phyloP scores from a whole-genome alignment of 352 stramenopile species.

The Phytophthora uliginosa region DNA sequence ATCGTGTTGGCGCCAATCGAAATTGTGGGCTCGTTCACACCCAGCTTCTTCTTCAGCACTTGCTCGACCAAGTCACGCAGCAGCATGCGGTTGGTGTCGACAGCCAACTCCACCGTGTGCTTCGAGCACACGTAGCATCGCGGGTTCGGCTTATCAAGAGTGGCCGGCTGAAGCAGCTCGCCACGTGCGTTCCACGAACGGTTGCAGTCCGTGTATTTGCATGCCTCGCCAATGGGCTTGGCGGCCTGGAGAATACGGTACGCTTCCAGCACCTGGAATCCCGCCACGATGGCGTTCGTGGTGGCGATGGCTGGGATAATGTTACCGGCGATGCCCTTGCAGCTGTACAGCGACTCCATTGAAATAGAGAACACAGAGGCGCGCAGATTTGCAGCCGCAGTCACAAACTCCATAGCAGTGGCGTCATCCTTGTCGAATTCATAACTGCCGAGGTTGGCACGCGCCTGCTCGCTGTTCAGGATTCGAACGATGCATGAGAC shows the following conservation, averaged over 20 bases:
- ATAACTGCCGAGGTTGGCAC: constrained; percentile 77
- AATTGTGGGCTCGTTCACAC: constrained; percentile 91
- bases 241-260: constrained; percentile 84
- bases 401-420: constrained; percentile 98
- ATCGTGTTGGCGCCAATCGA: constrained; percentile 90
- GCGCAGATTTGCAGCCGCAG: constrained; percentile 97
- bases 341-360: constrained; percentile 89
- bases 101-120: constrained; percentile 90
- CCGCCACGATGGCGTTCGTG: constrained; percentile 99
- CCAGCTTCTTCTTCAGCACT: constrained; percentile 90
- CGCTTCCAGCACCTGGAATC: constrained; percentile 91
- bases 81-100: constrained; percentile 92
- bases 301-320: constrained; percentile 99
- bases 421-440: constrained; percentile 99
- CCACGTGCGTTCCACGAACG: constrained; percentile 92
- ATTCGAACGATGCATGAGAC: constrained; percentile 71
- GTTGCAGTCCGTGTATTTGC: constrained; percentile 97
- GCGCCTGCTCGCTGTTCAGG: constrained; percentile 61
- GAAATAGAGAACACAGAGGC: constrained; percentile 86
- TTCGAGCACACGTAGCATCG: constrained; percentile 98
- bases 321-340: constrained; percentile 99
- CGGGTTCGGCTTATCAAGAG: constrained; percentile 92
- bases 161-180: constrained; percentile 93
- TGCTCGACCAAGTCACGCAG: constrained; percentile 82
- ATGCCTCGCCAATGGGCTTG: constrained; percentile 75